A percentile compares a stretch with the other conserved stretches of the same genome.
These are phyloP conservation scores for Oehlia diaphana DNA, from an alignment of 192 early-diverging fungal genomes.

Conservation along the genomic window DNA sequence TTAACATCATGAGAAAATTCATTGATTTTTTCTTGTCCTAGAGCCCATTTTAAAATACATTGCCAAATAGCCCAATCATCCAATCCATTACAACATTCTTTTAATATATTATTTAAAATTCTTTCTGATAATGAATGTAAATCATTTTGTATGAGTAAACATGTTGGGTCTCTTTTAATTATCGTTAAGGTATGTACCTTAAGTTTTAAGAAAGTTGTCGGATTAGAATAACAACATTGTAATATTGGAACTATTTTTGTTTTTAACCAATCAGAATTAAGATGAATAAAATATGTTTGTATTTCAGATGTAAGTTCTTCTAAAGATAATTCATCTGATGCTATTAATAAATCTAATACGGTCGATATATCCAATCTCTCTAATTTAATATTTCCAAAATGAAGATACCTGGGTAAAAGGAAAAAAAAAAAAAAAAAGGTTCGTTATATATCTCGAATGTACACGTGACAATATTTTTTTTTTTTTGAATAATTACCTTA, in stretches of 20 bases:
- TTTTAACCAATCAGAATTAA: neutral
- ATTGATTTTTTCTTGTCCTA: neutral
- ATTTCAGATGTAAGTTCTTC: neutral
- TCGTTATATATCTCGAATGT: neutral
- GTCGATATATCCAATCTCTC: constrained; percentile 11
- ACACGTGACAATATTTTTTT: too few species aligned
- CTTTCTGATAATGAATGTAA: neutral
- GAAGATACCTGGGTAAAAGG: neutral
- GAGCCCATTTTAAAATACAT: constrained; percentile 3
- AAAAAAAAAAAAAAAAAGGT: neutral
- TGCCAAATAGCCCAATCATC: constrained; percentile 6
- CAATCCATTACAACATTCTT: neutral
- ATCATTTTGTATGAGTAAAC: constrained; percentile 2
- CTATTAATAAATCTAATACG: neutral
- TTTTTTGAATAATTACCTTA: neutral
- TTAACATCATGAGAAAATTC: neutral
- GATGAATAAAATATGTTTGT: constrained; percentile 5
- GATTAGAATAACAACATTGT: neutral
- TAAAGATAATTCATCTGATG: constrained; percentile 3
- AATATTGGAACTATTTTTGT: neutral
- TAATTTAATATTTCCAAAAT: constrained; percentile 1
- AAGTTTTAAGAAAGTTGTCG: neutral
- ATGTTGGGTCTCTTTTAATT: neutral
- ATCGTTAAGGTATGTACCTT: neutral
- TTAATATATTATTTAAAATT: neutral